phyloP scores from a whole-genome alignment of 257 asterid genomes.

The Lycium ferocissimum region DNA sequence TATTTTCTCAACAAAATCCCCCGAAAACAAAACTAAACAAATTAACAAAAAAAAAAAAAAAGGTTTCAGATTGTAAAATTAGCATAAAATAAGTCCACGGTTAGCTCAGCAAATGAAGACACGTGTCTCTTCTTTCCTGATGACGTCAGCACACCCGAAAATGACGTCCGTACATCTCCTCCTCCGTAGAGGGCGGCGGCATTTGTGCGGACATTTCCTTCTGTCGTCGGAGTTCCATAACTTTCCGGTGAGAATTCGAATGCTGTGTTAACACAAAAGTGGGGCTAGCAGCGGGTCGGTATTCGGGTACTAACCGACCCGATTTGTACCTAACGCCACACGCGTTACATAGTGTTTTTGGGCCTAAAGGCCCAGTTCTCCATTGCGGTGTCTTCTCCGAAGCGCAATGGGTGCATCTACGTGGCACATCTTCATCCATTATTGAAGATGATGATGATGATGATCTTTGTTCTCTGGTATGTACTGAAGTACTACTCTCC shows the following conservation, averaged over 20 bases:
- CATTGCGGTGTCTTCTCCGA: conserved; percentile 90
- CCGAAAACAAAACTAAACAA: background rate
- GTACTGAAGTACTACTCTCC: conserved; percentile 22
- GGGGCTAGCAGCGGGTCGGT: conserved; percentile 89
- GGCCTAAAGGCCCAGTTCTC: conserved; percentile 85
- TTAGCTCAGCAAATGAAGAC: background rate
- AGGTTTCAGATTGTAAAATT: conserved; percentile 19
- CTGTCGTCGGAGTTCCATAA: conserved; percentile 75
- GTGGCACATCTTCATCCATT: conserved; percentile 41
- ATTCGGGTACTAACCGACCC: conserved; percentile 81
- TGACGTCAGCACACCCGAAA: conserved; percentile 58
- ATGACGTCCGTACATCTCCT: conserved; percentile 53
- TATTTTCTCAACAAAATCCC: conserved; percentile 20
- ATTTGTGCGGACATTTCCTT: conserved; percentile 58
- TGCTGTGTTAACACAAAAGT: conserved; percentile 86
- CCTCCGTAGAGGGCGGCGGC: conserved; percentile 47
- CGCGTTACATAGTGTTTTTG: conserved; percentile 84
- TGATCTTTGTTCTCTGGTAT: conserved; percentile 34
- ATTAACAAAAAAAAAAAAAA: background rate
- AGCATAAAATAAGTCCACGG: conserved; percentile 16
- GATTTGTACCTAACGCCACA: conserved; percentile 85
- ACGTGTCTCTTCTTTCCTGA: background rate
- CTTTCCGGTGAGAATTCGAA: conserved; percentile 86
- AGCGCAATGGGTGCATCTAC: conserved; percentile 79
- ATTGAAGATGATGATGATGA: background rate